Conservation (phyloP, 495 filamentous ascomycete species). For the Aspergillus saccharolyticus region DNA sequence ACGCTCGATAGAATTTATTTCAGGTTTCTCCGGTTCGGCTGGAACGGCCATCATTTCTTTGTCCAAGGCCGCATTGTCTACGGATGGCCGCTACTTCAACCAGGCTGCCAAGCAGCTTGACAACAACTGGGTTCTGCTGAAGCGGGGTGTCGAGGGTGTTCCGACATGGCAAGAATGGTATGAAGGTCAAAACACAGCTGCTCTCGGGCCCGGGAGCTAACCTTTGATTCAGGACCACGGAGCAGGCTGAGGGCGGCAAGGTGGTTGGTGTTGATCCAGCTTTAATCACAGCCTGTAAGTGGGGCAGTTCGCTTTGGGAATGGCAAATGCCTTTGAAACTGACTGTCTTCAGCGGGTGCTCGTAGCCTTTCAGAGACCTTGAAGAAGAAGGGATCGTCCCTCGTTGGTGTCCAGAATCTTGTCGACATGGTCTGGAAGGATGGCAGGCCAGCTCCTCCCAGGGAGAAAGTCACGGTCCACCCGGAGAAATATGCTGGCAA, state of each 20-base stretch:
- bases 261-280: conserved; percentile 88
- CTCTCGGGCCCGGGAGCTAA: conserved; percentile 20
- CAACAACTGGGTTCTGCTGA: conserved; percentile 84
- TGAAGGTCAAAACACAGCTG: not conserved
- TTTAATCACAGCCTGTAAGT: conserved; percentile 70
- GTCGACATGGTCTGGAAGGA: conserved; percentile 83
- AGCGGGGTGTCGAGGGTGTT: conserved; percentile 87
- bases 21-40: conserved; percentile 92
- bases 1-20: conserved; percentile 64
- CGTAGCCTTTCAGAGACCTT: conserved; percentile 83
- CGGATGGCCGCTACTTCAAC: conserved; percentile 98
- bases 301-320: not conserved
- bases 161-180: conserved; percentile 98
- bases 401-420: conserved; percentile 75
- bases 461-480: conserved; percentile 68
- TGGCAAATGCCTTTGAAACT: conserved; percentile 7
- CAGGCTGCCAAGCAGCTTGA: conserved; percentile 93
- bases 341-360: conserved; percentile 54
- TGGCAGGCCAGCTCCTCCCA: conserved; percentile 67
- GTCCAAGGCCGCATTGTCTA: conserved; percentile 84
- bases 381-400: conserved; percentile 72
- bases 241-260: conserved; percentile 80
- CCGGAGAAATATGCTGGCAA: conserved; percentile 75
- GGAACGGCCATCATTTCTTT: conserved; percentile 85
- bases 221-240: conserved; percentile 53